Evolutionary conservation across 768 basidiomycete genomes (phyloP), one percentile per base, ranked within the genome.

Genomic region (Candolleomyces efflorescens): DNA sequence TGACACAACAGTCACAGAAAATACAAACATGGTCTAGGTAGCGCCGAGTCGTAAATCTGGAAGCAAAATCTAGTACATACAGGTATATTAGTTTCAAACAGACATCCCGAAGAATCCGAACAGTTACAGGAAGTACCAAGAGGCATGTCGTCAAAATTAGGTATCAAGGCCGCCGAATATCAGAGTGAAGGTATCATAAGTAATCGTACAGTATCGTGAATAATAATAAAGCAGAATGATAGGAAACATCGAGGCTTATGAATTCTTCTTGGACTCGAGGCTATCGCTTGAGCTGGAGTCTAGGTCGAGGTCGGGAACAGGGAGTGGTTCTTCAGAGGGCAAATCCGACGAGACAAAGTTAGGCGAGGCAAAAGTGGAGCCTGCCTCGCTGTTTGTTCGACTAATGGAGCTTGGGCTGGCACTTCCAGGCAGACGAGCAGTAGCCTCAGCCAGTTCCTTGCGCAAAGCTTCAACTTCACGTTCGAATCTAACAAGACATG

Each of bases 391-490:
- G 60, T 74, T 17, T 73, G 66, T 27, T 82, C 81, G 32, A 72
- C 78, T 53, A 20, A 53, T 20, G 2, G 32, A 66, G n/a, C 69
- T 71, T 13, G 87, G 86, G 39, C 81, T 87, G 3, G 82, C 86
- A 18, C 61, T 55, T 22, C 63, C 65, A 24, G 69, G 63, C 12
- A 65, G 63, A 17, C 84, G 83, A 18, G 80, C 75, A 23, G 73
- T 78, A 13, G 75, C 78, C 63, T 92, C 89, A 2, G 92, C 92
- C 27, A 96, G 80, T 65, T 97, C 94, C 71, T 92, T 94, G 50
- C 94, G 86, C 39, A 97, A 71, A 5, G 89, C 87, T 67, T 96
- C 94, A 23, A 97, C 75, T 71, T 97, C 94, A 24, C 91, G 84
- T 70, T 97, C 94, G 64, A 97, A 97, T 69, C 94, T 95, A 63